phyloP scores from a whole-genome alignment of 2,329 filamentous ascomycete genomes.

The Helminthosporium solani region DNA sequence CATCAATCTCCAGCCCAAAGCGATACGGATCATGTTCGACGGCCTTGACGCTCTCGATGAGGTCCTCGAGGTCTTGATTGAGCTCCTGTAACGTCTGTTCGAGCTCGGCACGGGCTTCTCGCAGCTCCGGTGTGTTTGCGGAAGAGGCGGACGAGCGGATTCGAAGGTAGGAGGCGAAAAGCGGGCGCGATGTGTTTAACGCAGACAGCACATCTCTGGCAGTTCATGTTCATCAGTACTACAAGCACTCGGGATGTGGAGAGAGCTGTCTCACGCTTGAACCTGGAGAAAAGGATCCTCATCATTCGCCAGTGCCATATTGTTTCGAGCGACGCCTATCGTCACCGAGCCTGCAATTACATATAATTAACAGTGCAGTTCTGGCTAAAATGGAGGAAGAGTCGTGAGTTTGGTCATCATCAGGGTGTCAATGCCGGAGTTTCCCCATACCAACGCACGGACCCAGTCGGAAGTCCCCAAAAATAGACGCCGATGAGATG shows the following conservation, averaged over 20 bases:
- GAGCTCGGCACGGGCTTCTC: constrained; percentile 70
- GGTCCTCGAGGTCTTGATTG: constrained; percentile 82
- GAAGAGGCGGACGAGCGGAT: constrained; percentile 82
- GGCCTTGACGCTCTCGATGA: constrained; percentile 81
- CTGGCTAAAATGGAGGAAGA: constrained; percentile 8
- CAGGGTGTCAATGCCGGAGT: constrained; percentile 5
- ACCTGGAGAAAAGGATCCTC: constrained; percentile 55
- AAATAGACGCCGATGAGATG: neutral
- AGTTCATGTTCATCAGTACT: constrained; percentile 29
- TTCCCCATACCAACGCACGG: neutral
- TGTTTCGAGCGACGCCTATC: constrained; percentile 15
- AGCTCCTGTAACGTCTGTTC: constrained; percentile 72
- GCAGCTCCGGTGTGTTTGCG: constrained; percentile 62
- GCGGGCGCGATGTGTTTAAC: constrained; percentile 75
- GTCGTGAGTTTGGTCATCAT: neutral
- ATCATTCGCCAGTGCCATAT: constrained; percentile 42
- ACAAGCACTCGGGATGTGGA: constrained; percentile 9
- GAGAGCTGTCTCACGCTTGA: constrained; percentile 42
- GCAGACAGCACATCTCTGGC: constrained; percentile 82
- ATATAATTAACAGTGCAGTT: constrained; percentile 1
- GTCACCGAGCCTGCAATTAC: constrained; percentile 7
- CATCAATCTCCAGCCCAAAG: constrained; percentile 80
- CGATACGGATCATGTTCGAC: constrained; percentile 84
- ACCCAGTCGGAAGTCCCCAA: neutral
- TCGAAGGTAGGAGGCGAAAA: constrained; percentile 92